Evolutionary conservation across 108 stramenopile species (phyloP).

Genomic region (Parietichytrium sp.): DNA sequence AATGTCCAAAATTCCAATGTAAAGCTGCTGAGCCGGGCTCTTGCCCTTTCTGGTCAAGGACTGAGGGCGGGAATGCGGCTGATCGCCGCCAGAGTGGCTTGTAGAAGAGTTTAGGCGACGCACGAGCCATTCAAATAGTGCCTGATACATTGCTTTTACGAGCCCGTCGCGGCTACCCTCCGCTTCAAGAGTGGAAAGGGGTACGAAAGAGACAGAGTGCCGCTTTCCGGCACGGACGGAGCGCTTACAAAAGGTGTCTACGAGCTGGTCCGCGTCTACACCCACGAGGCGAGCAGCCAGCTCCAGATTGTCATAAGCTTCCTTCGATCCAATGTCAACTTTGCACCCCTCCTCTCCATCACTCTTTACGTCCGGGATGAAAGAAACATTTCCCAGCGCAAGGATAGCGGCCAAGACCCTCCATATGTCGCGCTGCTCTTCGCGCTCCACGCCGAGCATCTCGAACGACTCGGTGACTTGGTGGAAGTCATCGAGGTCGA

Average conservation of each 20-base stretch:
- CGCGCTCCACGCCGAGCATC: constrained; percentile 13
- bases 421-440: not conserved
- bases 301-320: not conserved
- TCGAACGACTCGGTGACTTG: constrained; percentile 26
- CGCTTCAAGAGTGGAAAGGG: constrained; percentile 74
- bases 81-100: not conserved
- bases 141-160: constrained; percentile 87
- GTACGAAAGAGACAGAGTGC: constrained; percentile 63
- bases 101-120: constrained; percentile 79
- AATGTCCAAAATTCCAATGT: constrained; percentile 61
- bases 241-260: constrained; percentile 72
- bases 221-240: constrained; percentile 77
- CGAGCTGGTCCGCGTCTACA: constrained; percentile 73
- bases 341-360: not conserved
- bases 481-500: constrained; percentile 42
- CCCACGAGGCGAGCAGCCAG: constrained; percentile 76
- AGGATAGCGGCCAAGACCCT: constrained; percentile 42
- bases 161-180: constrained; percentile 85
- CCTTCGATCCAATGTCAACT: not conserved
- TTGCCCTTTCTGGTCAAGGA: no score
- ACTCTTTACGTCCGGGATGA: not conserved
- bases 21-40: not conserved
- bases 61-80: no score
- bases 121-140: constrained; percentile 84
- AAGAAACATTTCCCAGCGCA: constrained; percentile 46